Percentiles rank a stretch among this genome's conserved stretches.
These are phyloP conservation scores for Cenchrus americanus DNA, from an alignment of 176 grass and related monocot genomes.

Conservation along the genomic window DNA sequence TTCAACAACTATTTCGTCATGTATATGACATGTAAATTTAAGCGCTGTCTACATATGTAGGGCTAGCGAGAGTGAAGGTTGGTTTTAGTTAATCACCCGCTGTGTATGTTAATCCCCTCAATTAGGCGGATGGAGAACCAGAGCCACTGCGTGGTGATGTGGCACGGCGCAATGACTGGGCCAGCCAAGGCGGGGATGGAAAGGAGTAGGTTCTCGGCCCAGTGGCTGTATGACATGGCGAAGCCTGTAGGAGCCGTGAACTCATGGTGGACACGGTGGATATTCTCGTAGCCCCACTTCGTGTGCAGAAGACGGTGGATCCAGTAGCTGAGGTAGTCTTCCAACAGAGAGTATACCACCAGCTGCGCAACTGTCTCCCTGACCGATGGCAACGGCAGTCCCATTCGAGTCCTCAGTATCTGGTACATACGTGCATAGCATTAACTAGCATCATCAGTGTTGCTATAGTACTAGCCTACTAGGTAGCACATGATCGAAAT, in stretches of 20 bases:
- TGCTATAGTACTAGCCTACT: background rate
- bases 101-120: slow-evolving; percentile 78
- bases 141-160: slow-evolving; percentile 76
- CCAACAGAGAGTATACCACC: slow-evolving; percentile 71
- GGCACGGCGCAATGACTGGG: slow-evolving; percentile 65
- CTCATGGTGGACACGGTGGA: slow-evolving; percentile 80
- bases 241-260: slow-evolving; percentile 77
- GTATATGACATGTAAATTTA: background rate
- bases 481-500: background rate
- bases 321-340: slow-evolving; percentile 90
- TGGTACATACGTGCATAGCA: background rate
- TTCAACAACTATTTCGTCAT: background rate
- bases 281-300: slow-evolving; percentile 68
- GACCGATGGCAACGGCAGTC: slow-evolving; percentile 65
- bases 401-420: slow-evolving; percentile 44
- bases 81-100: slow-evolving; percentile 45
- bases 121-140: slow-evolving; percentile 75
- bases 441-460: background rate
- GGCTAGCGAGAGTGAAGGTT: background rate
- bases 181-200: slow-evolving; percentile 68
- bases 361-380: slow-evolving; percentile 64
- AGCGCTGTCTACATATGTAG: background rate
- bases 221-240: slow-evolving; percentile 69
- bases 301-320: slow-evolving; percentile 75
- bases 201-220: slow-evolving; percentile 70